phyloP scores from a whole-genome alignment of 2,329 filamentous ascomycete species.

The Fusarium sambucinum region DNA sequence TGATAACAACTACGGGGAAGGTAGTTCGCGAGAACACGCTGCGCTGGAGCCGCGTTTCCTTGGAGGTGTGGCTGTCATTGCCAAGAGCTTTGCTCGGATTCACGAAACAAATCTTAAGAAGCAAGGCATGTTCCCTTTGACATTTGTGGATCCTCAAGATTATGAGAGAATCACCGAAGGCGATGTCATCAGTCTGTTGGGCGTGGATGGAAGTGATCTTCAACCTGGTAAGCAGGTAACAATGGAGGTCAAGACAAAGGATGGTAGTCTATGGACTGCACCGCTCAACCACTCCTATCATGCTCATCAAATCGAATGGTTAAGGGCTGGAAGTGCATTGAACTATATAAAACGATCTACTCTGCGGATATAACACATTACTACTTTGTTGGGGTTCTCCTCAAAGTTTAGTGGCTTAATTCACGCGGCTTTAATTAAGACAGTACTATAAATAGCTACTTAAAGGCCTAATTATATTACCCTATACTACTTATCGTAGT shows the following conservation, averaged over 20 bases:
- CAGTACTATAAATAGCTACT: too few relatives aligned
- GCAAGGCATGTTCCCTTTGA: slow-evolving; percentile 69
- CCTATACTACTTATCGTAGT: too few relatives aligned
- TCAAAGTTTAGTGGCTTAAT: too few relatives aligned
- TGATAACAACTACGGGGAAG: slow-evolving; percentile 79
- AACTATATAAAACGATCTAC: slow-evolving; percentile 1
- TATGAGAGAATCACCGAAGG: slow-evolving; percentile 75
- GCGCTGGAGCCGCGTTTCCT: slow-evolving; percentile 87
- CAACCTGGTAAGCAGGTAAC: slow-evolving; percentile 17
- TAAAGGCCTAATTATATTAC: too few relatives aligned
- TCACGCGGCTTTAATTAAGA: too few relatives aligned
- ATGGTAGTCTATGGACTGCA: slow-evolving; percentile 21
- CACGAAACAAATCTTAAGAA: slow-evolving; percentile 96
- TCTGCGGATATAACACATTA: too few relatives aligned
- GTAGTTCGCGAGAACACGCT: slow-evolving; percentile 86
- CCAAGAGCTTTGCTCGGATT: slow-evolving; percentile 85
- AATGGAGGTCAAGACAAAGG: slow-evolving; percentile 12
- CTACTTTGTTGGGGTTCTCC: too few relatives aligned
- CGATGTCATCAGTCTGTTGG: neutral
- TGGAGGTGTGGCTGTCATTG: slow-evolving; percentile 84
- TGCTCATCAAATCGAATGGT: slow-evolving; percentile 22
- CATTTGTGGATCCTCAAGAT: slow-evolving; percentile 74
- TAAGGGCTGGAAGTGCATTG: slow-evolving; percentile 26
- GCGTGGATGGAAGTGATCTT: slow-evolving; percentile 20
- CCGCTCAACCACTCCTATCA: slow-evolving; percentile 30